Conservation (phyloP, 202 grass and related monocot species). For the Panicum virgatum region DNA sequence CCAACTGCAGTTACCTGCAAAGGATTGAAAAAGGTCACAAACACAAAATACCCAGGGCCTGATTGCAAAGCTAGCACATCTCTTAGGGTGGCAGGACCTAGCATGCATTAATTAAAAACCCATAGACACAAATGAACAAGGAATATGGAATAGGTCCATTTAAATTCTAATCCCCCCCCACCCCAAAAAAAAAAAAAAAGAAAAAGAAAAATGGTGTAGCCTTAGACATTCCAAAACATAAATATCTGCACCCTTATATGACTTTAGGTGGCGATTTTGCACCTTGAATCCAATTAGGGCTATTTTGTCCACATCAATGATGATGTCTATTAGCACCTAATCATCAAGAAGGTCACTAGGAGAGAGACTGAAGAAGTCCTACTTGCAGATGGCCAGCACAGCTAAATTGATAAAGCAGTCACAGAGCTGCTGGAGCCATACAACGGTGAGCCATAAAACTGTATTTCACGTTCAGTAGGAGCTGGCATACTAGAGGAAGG, state of each 20-base stretch:
- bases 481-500: background rate
- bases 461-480: background rate
- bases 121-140: slow-evolving; percentile 2
- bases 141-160: background rate
- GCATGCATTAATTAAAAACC: background rate
- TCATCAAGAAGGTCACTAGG: background rate
- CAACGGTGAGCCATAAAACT: too few relatives aligned
- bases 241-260: background rate
- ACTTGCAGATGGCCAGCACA: background rate
- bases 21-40: slow-evolving; percentile 25
- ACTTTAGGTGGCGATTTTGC: background rate
- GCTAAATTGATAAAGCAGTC: background rate
- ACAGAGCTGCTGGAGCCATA: background rate
- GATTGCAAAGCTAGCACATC: background rate
- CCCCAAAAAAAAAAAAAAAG: too few relatives aligned
- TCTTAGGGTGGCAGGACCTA: background rate
- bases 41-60: background rate
- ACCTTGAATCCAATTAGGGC: background rate
- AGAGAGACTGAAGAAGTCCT: background rate
- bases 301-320: background rate
- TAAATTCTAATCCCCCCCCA: too few relatives aligned
- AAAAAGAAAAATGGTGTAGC: background rate
- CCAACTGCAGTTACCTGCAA: slow-evolving; percentile 86
- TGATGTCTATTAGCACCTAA: background rate
- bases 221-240: background rate